A percentile compares a stretch with the other conserved stretches of the same genome.
These are phyloP conservation scores for Yamadazyma atmosphaerica DNA, from an alignment of 1,139 yeast genomes.

Conservation along the genomic window DNA sequence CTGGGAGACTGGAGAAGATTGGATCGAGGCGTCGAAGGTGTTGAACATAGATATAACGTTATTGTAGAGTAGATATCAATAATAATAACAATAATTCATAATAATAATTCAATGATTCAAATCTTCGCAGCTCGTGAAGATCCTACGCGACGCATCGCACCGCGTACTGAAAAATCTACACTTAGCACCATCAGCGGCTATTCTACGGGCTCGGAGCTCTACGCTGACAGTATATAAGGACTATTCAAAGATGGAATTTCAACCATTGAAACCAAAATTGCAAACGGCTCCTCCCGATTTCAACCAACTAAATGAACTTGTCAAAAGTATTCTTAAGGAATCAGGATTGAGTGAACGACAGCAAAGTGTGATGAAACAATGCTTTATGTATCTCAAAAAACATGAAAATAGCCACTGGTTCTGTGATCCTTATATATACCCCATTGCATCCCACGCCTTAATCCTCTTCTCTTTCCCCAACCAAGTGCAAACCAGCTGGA, in stretches of 20 bases:
- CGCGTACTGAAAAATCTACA: too few species aligned
- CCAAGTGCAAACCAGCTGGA: constrained; percentile 41
- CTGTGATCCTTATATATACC: constrained; percentile 51
- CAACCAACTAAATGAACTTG: constrained; percentile 23
- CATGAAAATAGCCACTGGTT: constrained; percentile 46
- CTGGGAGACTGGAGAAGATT: constrained; percentile 57
- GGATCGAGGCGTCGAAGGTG: constrained; percentile 52
- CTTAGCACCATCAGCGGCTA: too few species aligned
- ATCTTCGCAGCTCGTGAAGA: too few species aligned
- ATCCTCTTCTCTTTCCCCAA: constrained; percentile 61
- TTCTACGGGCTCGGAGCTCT: too few species aligned
- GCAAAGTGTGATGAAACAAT: constrained; percentile 25
- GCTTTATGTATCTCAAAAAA: constrained; percentile 26
- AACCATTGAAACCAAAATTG: constrained; percentile 1
- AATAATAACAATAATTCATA: too few species aligned
- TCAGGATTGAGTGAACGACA: constrained; percentile 28
- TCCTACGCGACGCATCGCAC: too few species aligned
- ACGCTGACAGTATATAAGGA: too few species aligned
- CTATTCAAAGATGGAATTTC: background rate
- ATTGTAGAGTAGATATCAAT: constrained; percentile 29
- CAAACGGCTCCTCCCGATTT: constrained; percentile 23
- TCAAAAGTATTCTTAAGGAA: constrained; percentile 24
- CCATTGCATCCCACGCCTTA: constrained; percentile 52
- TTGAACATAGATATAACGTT: constrained; percentile 51
- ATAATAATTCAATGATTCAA: too few species aligned